These are phyloP conservation scores for Chlorociboria aeruginascens DNA, from an alignment of 495 filamentous ascomycete species.

Conservation along the genomic window DNA sequence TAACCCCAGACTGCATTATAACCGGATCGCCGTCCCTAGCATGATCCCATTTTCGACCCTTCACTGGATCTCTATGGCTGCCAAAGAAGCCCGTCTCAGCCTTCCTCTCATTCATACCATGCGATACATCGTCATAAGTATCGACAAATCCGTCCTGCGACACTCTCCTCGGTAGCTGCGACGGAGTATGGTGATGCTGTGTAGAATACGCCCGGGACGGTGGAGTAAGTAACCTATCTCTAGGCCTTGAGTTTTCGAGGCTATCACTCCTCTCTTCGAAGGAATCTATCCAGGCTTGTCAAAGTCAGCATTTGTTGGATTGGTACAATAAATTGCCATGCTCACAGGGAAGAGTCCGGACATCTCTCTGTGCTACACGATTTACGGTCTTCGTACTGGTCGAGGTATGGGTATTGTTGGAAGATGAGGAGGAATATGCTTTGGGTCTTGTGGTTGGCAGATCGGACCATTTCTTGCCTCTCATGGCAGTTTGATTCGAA, in stretches of 20 bases:
- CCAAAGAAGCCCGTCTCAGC: constrained; percentile 19
- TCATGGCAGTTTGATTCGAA: constrained; percentile 5
- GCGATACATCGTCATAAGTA: constrained; percentile 16
- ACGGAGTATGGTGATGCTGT: constrained; percentile 48
- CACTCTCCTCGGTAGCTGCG: constrained; percentile 30
- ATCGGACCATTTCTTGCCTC: constrained; percentile 1
- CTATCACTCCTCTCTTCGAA: constrained; percentile 25
- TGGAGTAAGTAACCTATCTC: constrained; percentile 25
- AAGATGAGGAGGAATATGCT: constrained; percentile 11
- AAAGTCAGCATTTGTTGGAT: not conserved
- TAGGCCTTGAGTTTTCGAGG: constrained; percentile 10
- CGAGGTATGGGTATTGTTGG: constrained; percentile 5
- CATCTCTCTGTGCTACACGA: constrained; percentile 18
- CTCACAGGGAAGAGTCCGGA: constrained; percentile 31
- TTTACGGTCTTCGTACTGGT: constrained; percentile 16
- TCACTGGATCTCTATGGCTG: constrained; percentile 23
- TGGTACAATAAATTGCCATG: not conserved
- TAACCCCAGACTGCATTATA: constrained; percentile 32
- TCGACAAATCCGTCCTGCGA: constrained; percentile 43
- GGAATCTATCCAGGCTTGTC: constrained; percentile 42
- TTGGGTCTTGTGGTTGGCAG: constrained; percentile 1
- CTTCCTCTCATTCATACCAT: constrained; percentile 8
- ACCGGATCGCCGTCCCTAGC: constrained; percentile 41
- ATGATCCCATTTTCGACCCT: constrained; percentile 45
- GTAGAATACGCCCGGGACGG: constrained; percentile 41